Evolutionary conservation across 768 basidiomycete species (phyloP).

Genomic region (Tubosaeta sp.): DNA sequence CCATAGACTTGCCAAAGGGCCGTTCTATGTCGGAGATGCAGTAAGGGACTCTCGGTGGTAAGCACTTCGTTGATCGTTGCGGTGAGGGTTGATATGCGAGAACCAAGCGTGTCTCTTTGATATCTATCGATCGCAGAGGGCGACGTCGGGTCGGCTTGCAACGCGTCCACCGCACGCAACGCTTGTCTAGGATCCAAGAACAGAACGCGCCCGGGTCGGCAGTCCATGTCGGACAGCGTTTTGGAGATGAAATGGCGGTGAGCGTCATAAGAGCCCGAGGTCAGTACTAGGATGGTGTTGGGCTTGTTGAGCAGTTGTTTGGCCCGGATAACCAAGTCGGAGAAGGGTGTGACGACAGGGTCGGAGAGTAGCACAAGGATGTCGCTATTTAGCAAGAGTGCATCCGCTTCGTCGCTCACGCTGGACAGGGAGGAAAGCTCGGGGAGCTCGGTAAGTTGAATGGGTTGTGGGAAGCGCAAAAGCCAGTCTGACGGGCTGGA

Average conservation of each 20-base stretch:
- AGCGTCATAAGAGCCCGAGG: constrained; percentile 24
- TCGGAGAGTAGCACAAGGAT: constrained; percentile 63
- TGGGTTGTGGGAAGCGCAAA: constrained; percentile 47
- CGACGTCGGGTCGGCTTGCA: constrained; percentile 45
- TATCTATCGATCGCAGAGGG: constrained; percentile 55
- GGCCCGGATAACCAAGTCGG: constrained; percentile 29
- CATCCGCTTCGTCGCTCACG: constrained; percentile 14
- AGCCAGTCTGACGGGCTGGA: constrained; percentile 52
- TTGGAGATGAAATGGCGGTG: constrained; percentile 16
- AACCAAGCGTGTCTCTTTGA: constrained; percentile 57
- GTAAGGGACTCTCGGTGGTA: constrained; percentile 2
- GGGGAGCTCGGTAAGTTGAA: constrained; percentile 44
- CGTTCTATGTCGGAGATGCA: constrained; percentile 33
- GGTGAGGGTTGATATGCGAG: constrained; percentile 51
- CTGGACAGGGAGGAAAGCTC: constrained; percentile 15
- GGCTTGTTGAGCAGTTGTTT: constrained; percentile 30
- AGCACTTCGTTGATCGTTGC: constrained; percentile 32
- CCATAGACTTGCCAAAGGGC: constrained; percentile 38
- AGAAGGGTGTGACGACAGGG: constrained; percentile 49
- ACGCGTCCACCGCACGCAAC: constrained; percentile 43
- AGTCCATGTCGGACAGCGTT: constrained; percentile 19
- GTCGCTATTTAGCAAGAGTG: constrained; percentile 42
- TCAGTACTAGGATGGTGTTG: constrained; percentile 44
- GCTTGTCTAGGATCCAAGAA: constrained; percentile 61
- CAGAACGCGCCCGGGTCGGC: constrained; percentile 32